Conservation (phyloP, 2,329 filamentous ascomycete species). For the Decorospora gaudefroyi region DNA sequence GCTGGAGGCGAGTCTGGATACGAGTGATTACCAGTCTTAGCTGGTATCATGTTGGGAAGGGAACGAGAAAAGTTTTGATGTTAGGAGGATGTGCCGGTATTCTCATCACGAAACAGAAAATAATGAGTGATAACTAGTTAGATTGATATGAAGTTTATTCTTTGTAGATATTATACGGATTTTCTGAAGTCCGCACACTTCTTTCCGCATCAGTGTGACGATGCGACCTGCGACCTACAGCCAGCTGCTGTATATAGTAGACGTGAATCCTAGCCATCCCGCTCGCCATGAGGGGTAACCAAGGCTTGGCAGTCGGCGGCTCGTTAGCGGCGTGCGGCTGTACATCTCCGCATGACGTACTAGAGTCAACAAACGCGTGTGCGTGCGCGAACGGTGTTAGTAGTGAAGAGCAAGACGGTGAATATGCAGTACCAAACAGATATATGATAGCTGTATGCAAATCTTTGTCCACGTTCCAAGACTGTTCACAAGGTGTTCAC, state of each 20-base stretch:
- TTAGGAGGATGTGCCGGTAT: neutral
- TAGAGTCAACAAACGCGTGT: slow-evolving; percentile 10
- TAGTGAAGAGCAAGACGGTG: neutral
- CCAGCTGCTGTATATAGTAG: too few relatives aligned
- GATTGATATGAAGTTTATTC: slow-evolving; percentile 1
- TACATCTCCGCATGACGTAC: slow-evolving; percentile 1
- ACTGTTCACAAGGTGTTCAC: too few relatives aligned
- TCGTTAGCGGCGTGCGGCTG: slow-evolving; percentile 1
- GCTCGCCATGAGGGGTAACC: slow-evolving; percentile 1
- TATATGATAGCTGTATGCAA: too few relatives aligned
- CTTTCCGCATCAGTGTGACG: too few relatives aligned
- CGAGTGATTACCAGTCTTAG: slow-evolving; percentile 24
- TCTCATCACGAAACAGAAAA: neutral
- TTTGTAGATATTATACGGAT: neutral
- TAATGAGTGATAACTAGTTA: too few relatives aligned
- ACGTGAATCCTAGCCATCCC: too few relatives aligned
- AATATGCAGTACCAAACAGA: too few relatives aligned
- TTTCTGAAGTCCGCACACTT: too few relatives aligned
- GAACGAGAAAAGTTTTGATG: slow-evolving; percentile 3
- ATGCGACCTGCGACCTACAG: too few relatives aligned
- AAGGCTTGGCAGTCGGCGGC: neutral
- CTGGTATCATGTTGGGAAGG: too few relatives aligned
- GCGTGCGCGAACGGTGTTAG: too few relatives aligned
- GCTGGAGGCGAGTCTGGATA: slow-evolving; percentile 46
- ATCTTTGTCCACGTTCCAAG: too few relatives aligned